Evolutionary conservation across 2,329 filamentous ascomycete species (phyloP).

Genomic region (Fusarium sp.): DNA sequence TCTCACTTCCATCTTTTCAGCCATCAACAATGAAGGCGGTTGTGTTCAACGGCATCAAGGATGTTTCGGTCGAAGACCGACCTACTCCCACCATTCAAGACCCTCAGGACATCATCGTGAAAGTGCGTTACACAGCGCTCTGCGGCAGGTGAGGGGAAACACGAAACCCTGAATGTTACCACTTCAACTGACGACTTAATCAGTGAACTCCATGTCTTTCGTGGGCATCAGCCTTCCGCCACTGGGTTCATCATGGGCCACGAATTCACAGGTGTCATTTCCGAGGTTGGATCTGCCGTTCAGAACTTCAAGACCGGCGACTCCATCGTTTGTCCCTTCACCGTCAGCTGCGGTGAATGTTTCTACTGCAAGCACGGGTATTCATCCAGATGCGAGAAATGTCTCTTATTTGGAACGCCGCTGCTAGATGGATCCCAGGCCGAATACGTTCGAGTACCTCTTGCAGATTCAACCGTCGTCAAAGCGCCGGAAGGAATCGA

Average conservation of each 20-base stretch:
- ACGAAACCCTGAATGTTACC: neutral
- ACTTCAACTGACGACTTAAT: neutral
- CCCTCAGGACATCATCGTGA: conserved; percentile 20
- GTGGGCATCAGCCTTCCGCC: conserved; percentile 81
- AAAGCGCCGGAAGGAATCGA: conserved; percentile 29
- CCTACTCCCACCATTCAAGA: conserved; percentile 21
- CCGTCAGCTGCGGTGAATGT: conserved; percentile 36
- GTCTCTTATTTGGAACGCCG: conserved; percentile 18
- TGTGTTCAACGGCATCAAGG: conserved; percentile 27
- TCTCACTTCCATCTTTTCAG: too few relatives aligned
- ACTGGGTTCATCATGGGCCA: conserved; percentile 80
- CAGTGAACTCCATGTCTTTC: conserved; percentile 82
- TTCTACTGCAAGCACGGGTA: conserved; percentile 31
- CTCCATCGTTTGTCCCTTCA: conserved; percentile 33
- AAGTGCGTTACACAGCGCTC: conserved; percentile 24
- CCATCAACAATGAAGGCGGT: conserved; percentile 27
- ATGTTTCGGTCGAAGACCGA: conserved; percentile 19
- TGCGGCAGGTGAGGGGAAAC: conserved; percentile 30
- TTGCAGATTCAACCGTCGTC: conserved; percentile 31
- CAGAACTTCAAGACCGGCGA: conserved; percentile 7
- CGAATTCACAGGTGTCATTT: conserved; percentile 85
- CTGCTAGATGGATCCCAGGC: conserved; percentile 35
- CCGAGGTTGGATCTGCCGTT: conserved; percentile 73
- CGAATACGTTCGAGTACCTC: conserved; percentile 32
- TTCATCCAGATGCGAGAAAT: conserved; percentile 31